These are phyloP conservation scores for Pseudogymnoascus sp. DNA, from an alignment of 2,329 filamentous ascomycete species.

Conservation along the genomic window DNA sequence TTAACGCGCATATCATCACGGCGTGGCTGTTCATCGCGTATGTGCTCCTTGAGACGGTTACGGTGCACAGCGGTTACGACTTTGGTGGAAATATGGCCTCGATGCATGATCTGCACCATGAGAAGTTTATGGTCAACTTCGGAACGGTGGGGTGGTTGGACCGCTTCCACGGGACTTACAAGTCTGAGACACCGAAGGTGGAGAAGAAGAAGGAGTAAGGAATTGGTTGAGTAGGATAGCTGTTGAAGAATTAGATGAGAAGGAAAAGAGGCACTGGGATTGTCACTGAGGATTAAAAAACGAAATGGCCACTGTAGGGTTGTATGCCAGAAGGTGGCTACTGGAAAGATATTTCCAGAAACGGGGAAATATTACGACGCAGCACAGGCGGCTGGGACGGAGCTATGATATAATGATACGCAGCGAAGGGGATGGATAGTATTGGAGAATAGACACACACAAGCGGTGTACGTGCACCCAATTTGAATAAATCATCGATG, in stretches of 20 bases:
- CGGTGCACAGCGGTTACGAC: slow-evolving; percentile 50
- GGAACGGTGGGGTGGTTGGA: slow-evolving; percentile 44
- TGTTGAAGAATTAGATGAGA: background rate
- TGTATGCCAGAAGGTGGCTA: background rate
- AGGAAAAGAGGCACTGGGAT: background rate
- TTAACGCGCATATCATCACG: slow-evolving; percentile 42
- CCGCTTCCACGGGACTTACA: slow-evolving; percentile 44
- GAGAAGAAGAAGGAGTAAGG: background rate
- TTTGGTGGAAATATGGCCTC: slow-evolving; percentile 39
- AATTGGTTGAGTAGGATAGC: background rate
- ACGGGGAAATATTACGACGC: background rate
- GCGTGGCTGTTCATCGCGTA: slow-evolving; percentile 41
- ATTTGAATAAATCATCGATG: slow-evolving; percentile 2
- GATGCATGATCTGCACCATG: slow-evolving; percentile 49
- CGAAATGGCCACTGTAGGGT: background rate
- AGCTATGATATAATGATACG: background rate
- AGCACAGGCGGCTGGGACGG: no score
- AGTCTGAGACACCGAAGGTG: background rate
- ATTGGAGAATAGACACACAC: background rate
- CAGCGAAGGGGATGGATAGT: background rate
- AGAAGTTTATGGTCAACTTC: slow-evolving; percentile 46
- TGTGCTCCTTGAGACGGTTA: slow-evolving; percentile 42
- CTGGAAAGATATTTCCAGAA: background rate
- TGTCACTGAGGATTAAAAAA: background rate
- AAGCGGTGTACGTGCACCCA: background rate